phyloP scores from a whole-genome alignment of 768 basidiomycete genomes.

The Paxillus rubicundulus region DNA sequence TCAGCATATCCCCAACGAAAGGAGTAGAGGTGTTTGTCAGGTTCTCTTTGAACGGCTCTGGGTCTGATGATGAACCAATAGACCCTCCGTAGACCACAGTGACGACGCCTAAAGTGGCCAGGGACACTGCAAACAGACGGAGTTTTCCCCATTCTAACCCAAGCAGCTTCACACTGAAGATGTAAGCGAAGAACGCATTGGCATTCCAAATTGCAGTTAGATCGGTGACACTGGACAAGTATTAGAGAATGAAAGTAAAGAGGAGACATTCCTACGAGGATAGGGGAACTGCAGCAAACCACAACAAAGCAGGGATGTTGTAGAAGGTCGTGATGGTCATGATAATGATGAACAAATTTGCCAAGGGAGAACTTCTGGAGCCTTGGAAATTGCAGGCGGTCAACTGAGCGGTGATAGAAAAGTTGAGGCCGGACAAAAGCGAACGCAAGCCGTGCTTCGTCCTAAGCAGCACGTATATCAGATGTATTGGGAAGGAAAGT shows the following conservation, averaged over 20 bases:
- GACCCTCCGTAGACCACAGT: constrained; percentile 81
- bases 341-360: constrained; percentile 35
- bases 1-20: constrained; percentile 70
- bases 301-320: constrained; percentile 63
- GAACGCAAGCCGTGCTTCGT: constrained; percentile 47
- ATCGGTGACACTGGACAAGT: constrained; percentile 62
- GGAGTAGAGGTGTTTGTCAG: constrained; percentile 42
- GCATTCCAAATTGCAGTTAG: constrained; percentile 89
- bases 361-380: constrained; percentile 24
- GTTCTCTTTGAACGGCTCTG: constrained; percentile 12
- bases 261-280: constrained; percentile 54
- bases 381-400: constrained; percentile 6
- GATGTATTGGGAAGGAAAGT: constrained; percentile 80
- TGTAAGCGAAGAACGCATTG: constrained; percentile 88
- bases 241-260: constrained; percentile 5
- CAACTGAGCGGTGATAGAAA: constrained; percentile 41
- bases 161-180: constrained; percentile 75
- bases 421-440: constrained; percentile 50
- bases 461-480: constrained; percentile 57
- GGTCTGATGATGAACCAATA: constrained; percentile 24
- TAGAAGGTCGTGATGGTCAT: constrained; percentile 40
- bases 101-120: constrained; percentile 80
- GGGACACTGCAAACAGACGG: constrained; percentile 65
- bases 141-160: constrained; percentile 59
- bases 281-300: constrained; percentile 71